Base-by-base conservation (phyloP, 2,329 filamentous ascomycete species). In the Talaromyces pinophilus region DNA sequence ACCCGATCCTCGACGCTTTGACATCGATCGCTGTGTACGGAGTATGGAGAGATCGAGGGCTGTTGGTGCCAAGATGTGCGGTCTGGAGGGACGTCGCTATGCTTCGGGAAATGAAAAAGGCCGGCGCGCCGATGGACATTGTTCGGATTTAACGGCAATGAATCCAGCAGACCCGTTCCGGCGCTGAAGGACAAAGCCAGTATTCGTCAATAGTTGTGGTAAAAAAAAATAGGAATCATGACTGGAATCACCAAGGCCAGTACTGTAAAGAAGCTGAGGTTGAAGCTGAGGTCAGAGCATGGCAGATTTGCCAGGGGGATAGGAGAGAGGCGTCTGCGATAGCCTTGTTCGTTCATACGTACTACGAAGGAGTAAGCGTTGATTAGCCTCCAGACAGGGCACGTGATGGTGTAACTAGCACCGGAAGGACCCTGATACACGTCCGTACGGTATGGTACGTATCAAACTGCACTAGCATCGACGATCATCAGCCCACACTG, bases 401-500 rank as follows among this genome's bases (percentile, higher is more conserved):
- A 57, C 54, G 54, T 57, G 54, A 57, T 25, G 19, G 19, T 19
- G 17, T 54, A 33, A 40, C 52, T 2, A 13, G 52, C 30, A 2
- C 5, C 22, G 54, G 19, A 15, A n/a, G 19, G 54, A 57, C 54
- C 54, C 54, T 40, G 54, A 57, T 38, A 57, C 54, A 40, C 54
- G 19, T 30, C 57, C 2, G 30, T 60, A 60, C 57, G 19, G 38
- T 42, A 62, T 33, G 33, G 60, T 54, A 62, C 17, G 57, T 60
- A 60, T 60, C 57, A 15, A n/a, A n/a, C 25, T 5, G 44, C 19
- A n/a, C 62, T 64, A 64, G 52, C 54, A 57, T 57, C 40, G 62
- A 48, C 62, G 62, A 64, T 64, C 62, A 52, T 55, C 61, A 52
- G 38, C 50, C 60, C 50, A 30, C 52, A 57, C 15, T 35, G 52